These are phyloP conservation scores for Anisodus tanguticus DNA, from an alignment of 257 asterid genomes.

Conservation along the genomic window DNA sequence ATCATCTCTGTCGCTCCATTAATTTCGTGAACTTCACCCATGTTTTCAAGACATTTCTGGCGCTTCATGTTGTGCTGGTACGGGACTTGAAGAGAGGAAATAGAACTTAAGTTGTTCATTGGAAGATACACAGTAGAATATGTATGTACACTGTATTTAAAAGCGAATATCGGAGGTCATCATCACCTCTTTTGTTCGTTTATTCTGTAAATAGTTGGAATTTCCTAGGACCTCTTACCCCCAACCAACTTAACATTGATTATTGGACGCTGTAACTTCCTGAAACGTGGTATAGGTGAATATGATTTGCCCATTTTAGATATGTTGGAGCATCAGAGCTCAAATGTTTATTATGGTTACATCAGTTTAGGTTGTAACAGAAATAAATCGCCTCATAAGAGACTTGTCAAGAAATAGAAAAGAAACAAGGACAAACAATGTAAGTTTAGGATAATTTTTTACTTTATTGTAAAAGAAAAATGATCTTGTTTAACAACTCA, in stretches of 20 bases:
- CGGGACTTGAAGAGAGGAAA: conserved; percentile 13
- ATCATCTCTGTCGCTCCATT: conserved; percentile 7
- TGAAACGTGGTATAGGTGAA: neutral
- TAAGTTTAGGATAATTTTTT: neutral
- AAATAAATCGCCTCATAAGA: neutral
- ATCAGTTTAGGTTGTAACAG: neutral
- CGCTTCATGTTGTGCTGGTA: conserved; percentile 7
- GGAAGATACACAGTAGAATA: neutral
- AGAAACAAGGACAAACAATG: neutral
- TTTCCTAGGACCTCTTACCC: neutral
- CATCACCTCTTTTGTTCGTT: neutral
- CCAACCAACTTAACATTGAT: conserved; percentile 1
- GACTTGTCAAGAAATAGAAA: neutral
- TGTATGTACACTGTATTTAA: neutral
- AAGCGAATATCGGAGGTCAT: neutral
- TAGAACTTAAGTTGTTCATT: neutral
- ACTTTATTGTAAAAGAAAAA: neutral
- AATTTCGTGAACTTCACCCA: neutral
- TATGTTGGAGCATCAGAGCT: neutral
- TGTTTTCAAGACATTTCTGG: neutral
- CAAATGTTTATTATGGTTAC: neutral
- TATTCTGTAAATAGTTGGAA: neutral
- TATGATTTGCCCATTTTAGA: conserved; percentile 8
- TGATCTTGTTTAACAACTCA: neutral
- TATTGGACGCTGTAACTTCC: neutral